phyloP scores from a whole-genome alignment of 1,284 basidiomycete species.

The Trametes pubescens region DNA sequence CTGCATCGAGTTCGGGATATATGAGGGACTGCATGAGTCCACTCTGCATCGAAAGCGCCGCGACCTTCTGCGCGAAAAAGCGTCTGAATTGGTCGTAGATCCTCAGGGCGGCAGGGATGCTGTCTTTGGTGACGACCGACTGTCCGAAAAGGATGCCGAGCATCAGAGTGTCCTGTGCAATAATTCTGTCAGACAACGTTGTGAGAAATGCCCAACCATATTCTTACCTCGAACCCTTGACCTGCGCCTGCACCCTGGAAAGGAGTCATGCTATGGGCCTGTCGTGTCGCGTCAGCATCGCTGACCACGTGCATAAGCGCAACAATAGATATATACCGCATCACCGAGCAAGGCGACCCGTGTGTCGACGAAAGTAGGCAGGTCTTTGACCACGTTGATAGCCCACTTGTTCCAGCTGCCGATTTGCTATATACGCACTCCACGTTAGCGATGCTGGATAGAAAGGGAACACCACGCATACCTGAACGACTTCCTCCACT shows the following conservation, averaged over 20 bases:
- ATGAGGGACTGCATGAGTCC: background rate
- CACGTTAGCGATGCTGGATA: too few relatives aligned
- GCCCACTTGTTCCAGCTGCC: conserved; percentile 8
- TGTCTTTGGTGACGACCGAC: conserved; percentile 1
- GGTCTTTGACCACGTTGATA: conserved; percentile 32
- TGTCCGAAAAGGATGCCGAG: conserved; percentile 22
- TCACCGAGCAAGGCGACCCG: conserved; percentile 42
- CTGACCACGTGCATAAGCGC: too few relatives aligned
- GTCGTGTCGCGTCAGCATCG: background rate
- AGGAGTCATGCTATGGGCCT: conserved; percentile 41
- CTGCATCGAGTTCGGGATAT: background rate
- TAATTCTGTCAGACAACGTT: background rate
- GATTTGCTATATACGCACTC: too few relatives aligned
- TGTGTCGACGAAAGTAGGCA: conserved; percentile 37
- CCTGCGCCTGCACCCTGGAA: conserved; percentile 49
- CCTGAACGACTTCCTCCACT: conserved; percentile 37
- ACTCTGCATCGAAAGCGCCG: conserved; percentile 12
- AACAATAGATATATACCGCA: conserved; percentile 33
- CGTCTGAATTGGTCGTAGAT: conserved; percentile 26
- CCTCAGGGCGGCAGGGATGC: conserved; percentile 7
- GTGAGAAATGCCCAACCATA: background rate
- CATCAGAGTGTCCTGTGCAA: conserved; percentile 18
- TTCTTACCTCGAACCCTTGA: conserved; percentile 47
- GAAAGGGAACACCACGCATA: conserved; percentile 6
- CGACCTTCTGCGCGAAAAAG: conserved; percentile 25